These are phyloP conservation scores for Apiotrichum porosum DNA, from an alignment of 1,284 basidiomycete genomes.

Conservation along the genomic window DNA sequence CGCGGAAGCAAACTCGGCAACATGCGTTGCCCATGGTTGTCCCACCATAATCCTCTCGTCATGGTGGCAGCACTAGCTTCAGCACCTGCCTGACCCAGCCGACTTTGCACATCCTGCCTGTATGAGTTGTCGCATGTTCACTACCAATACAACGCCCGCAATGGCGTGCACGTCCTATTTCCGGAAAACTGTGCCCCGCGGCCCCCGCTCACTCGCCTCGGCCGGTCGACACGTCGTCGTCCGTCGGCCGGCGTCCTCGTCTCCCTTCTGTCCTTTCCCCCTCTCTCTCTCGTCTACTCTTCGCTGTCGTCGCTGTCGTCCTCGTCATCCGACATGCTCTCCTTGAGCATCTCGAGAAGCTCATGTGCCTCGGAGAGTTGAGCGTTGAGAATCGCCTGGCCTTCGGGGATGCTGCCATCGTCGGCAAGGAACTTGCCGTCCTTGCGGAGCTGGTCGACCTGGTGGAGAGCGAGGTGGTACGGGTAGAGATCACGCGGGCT, in stretches of 20 bases:
- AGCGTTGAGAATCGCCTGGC: conserved; percentile 93
- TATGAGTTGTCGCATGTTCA: too few relatives aligned
- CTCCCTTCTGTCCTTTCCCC: neutral
- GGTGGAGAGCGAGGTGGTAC: conserved; percentile 90
- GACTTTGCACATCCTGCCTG: too few relatives aligned
- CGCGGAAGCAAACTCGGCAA: too few relatives aligned
- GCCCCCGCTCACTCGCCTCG: too few relatives aligned
- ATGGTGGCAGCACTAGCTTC: too few relatives aligned
- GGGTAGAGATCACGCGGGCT: conserved; percentile 94
- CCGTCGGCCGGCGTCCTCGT: too few relatives aligned
- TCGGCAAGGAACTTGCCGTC: conserved; percentile 86
- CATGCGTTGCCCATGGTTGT: too few relatives aligned
- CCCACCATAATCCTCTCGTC: too few relatives aligned
- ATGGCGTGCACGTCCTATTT: too few relatives aligned
- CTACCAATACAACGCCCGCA: neutral
- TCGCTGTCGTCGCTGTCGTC: conserved; percentile 42
- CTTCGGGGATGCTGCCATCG: conserved; percentile 72
- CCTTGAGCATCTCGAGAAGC: conserved; percentile 71
- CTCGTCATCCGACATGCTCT: conserved; percentile 47
- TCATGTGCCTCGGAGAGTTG: conserved; percentile 96
- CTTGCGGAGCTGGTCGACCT: conserved; percentile 87
- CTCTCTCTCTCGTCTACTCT: conserved; percentile 6
- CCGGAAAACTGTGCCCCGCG: too few relatives aligned
- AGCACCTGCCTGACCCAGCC: too few relatives aligned
- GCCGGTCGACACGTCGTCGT: too few relatives aligned